phyloP scores from a whole-genome alignment of 257 asterid species.

The Orobanche coerulescens region DNA sequence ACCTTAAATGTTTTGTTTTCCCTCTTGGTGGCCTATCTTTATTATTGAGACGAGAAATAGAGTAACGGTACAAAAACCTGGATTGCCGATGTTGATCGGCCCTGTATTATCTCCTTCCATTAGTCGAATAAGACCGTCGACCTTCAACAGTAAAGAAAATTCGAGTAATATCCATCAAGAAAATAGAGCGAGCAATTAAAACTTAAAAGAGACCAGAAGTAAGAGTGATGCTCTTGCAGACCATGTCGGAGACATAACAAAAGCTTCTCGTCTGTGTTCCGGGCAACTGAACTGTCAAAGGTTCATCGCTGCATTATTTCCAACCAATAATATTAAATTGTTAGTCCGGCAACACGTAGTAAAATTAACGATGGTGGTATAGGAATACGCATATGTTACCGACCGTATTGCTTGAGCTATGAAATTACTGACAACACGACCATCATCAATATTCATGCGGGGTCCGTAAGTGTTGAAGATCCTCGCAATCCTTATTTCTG shows the following conservation, averaged over 20 bases:
- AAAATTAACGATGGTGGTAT: not conserved
- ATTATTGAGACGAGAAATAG: not conserved
- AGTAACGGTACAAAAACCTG: conserved; percentile 26
- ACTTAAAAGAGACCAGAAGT: not conserved
- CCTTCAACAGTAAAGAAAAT: conserved; percentile 24
- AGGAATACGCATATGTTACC: conserved; percentile 9
- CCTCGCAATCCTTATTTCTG: conserved; percentile 95
- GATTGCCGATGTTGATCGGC: conserved; percentile 46
- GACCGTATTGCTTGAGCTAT: conserved; percentile 98
- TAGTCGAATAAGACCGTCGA: conserved; percentile 50
- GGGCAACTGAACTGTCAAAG: conserved; percentile 84
- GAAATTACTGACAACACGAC: conserved; percentile 94
- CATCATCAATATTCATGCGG: conserved; percentile 96
- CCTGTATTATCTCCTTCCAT: conserved; percentile 51
- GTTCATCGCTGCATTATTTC: conserved; percentile 52
- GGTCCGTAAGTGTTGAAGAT: conserved; percentile 98
- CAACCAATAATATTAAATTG: not conserved
- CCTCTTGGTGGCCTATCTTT: too few relatives aligned
- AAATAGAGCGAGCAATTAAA: not conserved
- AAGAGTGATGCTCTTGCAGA: not conserved
- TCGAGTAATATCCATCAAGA: not conserved
- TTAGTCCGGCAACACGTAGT: not conserved
- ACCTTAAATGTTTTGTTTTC: too few relatives aligned
- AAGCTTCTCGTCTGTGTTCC: conserved; percentile 89
- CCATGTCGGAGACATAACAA: conserved; percentile 56